Evolutionary conservation across 805 yeast genomes (phyloP), one percentile per base, ranked within the genome.

Genomic region (Zygosaccharomyces kombuchaensis): DNA sequence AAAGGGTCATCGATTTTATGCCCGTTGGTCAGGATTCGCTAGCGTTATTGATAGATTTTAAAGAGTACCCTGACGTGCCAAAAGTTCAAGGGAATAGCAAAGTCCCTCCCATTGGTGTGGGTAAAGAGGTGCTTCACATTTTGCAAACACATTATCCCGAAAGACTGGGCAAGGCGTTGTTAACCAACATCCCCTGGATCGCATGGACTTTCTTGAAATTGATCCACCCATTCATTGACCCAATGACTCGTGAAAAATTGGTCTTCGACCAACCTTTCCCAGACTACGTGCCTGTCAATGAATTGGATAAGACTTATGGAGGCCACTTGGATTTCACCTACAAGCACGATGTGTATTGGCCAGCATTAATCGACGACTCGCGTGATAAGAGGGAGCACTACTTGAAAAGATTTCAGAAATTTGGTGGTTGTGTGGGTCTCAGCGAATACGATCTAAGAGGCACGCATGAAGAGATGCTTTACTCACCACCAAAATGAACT

Each of bases 61-160:
- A 91, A 66, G 82, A 86, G 14, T 81, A 87, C 48, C 63, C 69
- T 10, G 75, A 70, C 45, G 73, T 69, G 13, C 84, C 87, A 45
- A 74, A 71, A 60, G 59, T 75, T 69, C 27, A 74, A 74, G 63
- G 81, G 71, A 53, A 58, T 43, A 77, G 84, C 47, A 87, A 85
- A 61, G 79, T 88, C 46, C 98, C 98, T n/a, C 88, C 96, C 1
- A 73, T 91, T 35, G 76, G 84, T 42, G 85, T 81, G 13, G 97
- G 96, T 29, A 83, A 90, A 62, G 96, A 89, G 68, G 98, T 91
- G 26, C 74, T 93, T 54, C 87, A 85, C 65, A 93, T 93, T 63
- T 72, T 93, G 57, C 99, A 93, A 69, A 89, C 95, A 9, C 99
- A 93, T 67, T 93, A 93, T 65, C 99, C 99, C 3, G 99, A 93